Conservation (phyloP, 441 rosid species). For the Erodium texanum region DNA sequence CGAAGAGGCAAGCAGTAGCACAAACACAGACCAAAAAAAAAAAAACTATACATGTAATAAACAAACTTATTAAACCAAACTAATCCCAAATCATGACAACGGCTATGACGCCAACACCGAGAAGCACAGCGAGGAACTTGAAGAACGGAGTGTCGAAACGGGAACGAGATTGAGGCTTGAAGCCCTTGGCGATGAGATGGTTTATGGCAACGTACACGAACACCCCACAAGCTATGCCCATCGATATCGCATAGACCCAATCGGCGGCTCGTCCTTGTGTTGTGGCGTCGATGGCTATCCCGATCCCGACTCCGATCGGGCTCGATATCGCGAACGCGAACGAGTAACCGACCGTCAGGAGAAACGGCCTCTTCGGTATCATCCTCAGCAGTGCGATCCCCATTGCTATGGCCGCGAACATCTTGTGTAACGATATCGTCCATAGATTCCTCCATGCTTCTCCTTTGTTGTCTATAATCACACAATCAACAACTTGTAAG, state of each 20-base stretch:
- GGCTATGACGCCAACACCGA: conserved; percentile 43
- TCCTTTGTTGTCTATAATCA: conserved; percentile 24
- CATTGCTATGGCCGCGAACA: conserved; percentile 61
- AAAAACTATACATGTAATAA: no score
- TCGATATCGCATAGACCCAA: conserved; percentile 57
- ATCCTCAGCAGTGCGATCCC: conserved; percentile 58
- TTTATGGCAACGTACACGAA: conserved; percentile 58
- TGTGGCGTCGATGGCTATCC: conserved; percentile 54
- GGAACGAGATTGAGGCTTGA: conserved; percentile 34
- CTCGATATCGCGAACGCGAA: conserved; percentile 59
- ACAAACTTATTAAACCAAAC: no score
- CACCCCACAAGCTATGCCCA: conserved; percentile 59
- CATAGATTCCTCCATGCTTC: conserved; percentile 65
- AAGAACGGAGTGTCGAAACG: conserved; percentile 40
- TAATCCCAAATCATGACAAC: conserved; percentile 60
- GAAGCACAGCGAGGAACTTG: conserved; percentile 47
- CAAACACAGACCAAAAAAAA: no score
- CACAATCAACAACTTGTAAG: no score
- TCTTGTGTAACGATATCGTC: conserved; percentile 60
- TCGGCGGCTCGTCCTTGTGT: conserved; percentile 44
- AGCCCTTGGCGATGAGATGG: conserved; percentile 60
- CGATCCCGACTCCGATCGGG: conserved; percentile 64
- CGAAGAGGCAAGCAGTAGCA: no score
- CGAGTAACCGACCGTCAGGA: conserved; percentile 41
- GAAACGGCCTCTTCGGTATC: conserved; percentile 52